Evolutionary conservation across 23 red algal species (phyloP).

Genomic region (Agarophyton chilense): DNA sequence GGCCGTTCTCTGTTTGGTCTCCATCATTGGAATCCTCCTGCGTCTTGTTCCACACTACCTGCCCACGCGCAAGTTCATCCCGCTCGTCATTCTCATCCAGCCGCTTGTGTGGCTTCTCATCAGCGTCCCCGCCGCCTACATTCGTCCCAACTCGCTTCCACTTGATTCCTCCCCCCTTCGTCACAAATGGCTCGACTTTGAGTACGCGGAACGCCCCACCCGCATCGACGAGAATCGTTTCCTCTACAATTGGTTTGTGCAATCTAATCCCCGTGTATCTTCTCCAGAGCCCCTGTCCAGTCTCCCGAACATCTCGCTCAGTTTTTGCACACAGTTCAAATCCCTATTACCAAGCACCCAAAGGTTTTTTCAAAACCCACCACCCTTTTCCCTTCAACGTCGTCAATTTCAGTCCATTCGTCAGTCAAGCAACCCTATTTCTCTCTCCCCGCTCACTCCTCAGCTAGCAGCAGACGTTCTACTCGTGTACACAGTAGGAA

Average conservation of each 20-base stretch:
- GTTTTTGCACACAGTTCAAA: constrained; percentile 46
- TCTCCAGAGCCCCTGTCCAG: background rate
- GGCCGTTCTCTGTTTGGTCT: background rate
- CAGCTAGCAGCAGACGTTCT: constrained; percentile 18
- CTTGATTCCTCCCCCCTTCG: constrained; percentile 27
- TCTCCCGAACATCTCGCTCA: background rate
- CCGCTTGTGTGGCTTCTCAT: constrained; percentile 36
- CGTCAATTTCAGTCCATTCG: background rate
- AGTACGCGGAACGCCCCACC: constrained; percentile 1
- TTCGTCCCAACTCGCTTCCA: constrained; percentile 16
- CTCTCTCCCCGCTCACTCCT: background rate
- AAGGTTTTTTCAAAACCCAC: background rate
- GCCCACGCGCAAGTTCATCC: constrained; percentile 13
- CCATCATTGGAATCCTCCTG: constrained; percentile 1
- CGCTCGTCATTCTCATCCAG: constrained; percentile 40
- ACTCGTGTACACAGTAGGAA: constrained; percentile 40
- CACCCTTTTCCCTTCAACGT: background rate
- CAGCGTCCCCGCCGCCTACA: constrained; percentile 14
- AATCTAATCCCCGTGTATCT: background rate
- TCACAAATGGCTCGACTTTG: constrained; percentile 37
- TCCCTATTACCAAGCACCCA: background rate
- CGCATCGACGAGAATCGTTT: constrained; percentile 40
- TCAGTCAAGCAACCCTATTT: background rate
- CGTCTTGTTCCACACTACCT: background rate
- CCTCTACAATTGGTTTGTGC: constrained; percentile 40